Percentiles rank a stretch among this genome's conserved stretches.
Evolutionary conservation across 345 rosid genomes (phyloP).

Genomic region (Eucalyptus regnans): DNA sequence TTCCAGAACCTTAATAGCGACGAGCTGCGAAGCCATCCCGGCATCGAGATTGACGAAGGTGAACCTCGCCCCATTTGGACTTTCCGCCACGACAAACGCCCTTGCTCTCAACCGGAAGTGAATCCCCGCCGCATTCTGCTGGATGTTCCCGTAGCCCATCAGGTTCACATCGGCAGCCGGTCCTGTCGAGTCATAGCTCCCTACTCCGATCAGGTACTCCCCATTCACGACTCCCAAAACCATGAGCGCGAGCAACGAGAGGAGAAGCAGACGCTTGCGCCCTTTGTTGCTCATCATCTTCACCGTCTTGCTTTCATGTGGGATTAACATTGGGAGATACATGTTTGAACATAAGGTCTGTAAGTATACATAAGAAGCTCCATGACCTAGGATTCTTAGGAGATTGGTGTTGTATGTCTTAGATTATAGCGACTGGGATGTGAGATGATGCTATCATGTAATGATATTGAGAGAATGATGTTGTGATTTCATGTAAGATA

Average conservation of each 20-base stretch:
- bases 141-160: slow-evolving; percentile 56
- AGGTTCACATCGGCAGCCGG: slow-evolving; percentile 49
- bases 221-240: not conserved
- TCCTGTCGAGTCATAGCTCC: slow-evolving; percentile 58
- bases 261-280: not conserved
- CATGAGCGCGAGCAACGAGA: not conserved
- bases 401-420: not conserved
- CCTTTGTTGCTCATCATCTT: not conserved
- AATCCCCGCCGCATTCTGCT: slow-evolving; percentile 34
- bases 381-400: not conserved
- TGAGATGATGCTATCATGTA: not conserved
- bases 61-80: slow-evolving; percentile 24
- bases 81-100: slow-evolving; percentile 36
- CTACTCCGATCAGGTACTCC: slow-evolving; percentile 36
- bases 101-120: slow-evolving; percentile 52
- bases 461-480: not conserved
- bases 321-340: not conserved
- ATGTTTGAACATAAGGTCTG: not conserved
- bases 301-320: not conserved
- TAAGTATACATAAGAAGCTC: not conserved
- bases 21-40: slow-evolving; percentile 59
- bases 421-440: not conserved
- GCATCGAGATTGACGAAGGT: slow-evolving; percentile 53
- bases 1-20: slow-evolving; percentile 26
- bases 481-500: not conserved